Evolutionary conservation across 2,329 filamentous ascomycete genomes (phyloP).

Genomic region (Stromatinia cepivora): DNA sequence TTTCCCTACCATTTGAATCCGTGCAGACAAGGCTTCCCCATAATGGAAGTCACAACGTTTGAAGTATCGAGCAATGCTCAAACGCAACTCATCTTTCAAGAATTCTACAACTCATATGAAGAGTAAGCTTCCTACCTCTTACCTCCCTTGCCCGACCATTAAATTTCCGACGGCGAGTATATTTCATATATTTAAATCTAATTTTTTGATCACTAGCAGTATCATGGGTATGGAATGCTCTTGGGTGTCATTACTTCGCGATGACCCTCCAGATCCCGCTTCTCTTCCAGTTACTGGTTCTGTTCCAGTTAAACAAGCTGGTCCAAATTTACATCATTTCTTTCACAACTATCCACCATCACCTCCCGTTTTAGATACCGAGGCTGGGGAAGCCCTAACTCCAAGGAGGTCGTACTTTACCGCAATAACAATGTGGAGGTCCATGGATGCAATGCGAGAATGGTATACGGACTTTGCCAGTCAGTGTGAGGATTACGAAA

Average conservation of each 20-base stretch:
- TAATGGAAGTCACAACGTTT: slow-evolving; percentile 1
- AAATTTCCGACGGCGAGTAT: neutral
- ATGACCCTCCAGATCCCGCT: neutral
- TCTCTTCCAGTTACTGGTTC: neutral
- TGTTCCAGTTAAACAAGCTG: neutral
- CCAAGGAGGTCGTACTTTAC: neutral
- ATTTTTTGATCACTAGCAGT: neutral
- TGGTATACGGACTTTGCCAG: neutral
- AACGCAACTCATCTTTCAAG: neutral
- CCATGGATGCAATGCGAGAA: neutral
- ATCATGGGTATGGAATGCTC: neutral
- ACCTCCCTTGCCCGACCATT: neutral
- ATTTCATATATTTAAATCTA: neutral
- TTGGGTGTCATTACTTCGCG: neutral
- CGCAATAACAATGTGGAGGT: slow-evolving; percentile 1
- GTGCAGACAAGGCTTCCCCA: neutral
- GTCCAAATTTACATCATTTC: neutral
- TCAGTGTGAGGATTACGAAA: neutral
- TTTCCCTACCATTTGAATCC: neutral
- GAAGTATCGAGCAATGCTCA: neutral
- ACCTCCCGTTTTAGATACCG: neutral
- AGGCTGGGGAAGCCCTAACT: neutral
- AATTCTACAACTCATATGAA: neutral
- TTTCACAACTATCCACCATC: neutral
- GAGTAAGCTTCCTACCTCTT: neutral